Evolutionary conservation across 2,329 filamentous ascomycete species (phyloP), one percentile per base, ranked within the genome.

Genomic region (Sporothrix pallida): DNA sequence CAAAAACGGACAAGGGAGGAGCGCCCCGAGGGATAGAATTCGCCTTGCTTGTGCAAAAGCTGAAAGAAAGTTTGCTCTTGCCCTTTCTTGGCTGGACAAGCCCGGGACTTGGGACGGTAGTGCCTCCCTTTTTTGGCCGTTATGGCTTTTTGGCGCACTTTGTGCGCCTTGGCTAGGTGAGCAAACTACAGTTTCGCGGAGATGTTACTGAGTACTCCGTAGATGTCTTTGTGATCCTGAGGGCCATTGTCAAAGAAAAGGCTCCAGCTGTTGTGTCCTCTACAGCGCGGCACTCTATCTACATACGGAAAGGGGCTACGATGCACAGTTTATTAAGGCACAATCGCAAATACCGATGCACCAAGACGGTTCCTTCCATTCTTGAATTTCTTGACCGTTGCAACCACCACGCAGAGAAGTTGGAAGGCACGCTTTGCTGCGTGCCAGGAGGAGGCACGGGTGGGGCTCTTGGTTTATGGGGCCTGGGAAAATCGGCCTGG

Each of bases 221-320:
- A 12, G 8, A 37, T 37, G 52, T 56, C 20, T 56, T 26, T 26
- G n/a, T 54, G 52, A 15, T 54, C n/a, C 52, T 54, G 23, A 10
- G 52, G 52, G 52, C 20, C 52, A n/a, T n/a, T n/a, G 52, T 56
- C 52, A 56, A 56, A 56, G n/a, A 5, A 44, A 37, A 63, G 10
- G 31, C 60, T 44, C 31, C 31, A 15, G 31, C 60, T 63, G 6
- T n/a, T 23, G n/a, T 20, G 37, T 1, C n/a, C 44, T 69, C 65
- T 69, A 46, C 65, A 69, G 65, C 65, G 46, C 65, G n/a, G 23
- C 46, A 20, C 63, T 50, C 46, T 20, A 46, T 37, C 63, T 31
- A 42, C 44, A 67, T 50, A 44, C 63, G 63, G 44, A 50, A 67
- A 20, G 62, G 17, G 62, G n/a, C 3, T 17, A 67, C 3, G 62